These are phyloP conservation scores for Mucor velutinosus DNA, from an alignment of 371 early-diverging fungal species.

Conservation along the genomic window DNA sequence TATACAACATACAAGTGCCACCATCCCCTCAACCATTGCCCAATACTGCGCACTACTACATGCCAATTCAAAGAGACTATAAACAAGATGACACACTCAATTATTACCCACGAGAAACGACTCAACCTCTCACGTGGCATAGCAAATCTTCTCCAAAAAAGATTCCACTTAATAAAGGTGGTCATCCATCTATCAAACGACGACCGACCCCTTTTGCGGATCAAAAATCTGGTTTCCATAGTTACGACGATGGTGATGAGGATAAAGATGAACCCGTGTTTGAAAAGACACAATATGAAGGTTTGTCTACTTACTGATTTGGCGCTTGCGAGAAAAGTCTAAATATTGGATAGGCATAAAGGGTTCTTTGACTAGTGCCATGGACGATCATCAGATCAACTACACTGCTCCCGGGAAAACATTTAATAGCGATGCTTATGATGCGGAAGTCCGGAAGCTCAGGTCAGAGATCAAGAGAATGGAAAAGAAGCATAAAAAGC, in stretches of 20 bases:
- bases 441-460: slow-evolving; percentile 6
- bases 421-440: background rate
- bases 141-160: background rate
- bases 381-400: background rate
- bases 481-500: slow-evolving; percentile 10
- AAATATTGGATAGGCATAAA: background rate
- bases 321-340: background rate
- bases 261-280: background rate
- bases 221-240: background rate
- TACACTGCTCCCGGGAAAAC: background rate
- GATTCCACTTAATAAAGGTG: background rate
- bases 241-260: background rate
- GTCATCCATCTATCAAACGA: background rate
- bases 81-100: background rate
- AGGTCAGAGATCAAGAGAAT: slow-evolving; percentile 6
- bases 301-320: background rate
- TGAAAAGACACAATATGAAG: background rate
- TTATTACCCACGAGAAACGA: background rate
- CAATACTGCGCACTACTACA: background rate
- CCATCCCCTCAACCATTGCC: background rate
- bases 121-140: background rate
- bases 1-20: background rate
- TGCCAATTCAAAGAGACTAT: background rate
- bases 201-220: background rate
- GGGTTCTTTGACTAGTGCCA: background rate